Evolutionary conservation across 495 filamentous ascomycete genomes (phyloP).

Genomic region (Daldinia grandis): DNA sequence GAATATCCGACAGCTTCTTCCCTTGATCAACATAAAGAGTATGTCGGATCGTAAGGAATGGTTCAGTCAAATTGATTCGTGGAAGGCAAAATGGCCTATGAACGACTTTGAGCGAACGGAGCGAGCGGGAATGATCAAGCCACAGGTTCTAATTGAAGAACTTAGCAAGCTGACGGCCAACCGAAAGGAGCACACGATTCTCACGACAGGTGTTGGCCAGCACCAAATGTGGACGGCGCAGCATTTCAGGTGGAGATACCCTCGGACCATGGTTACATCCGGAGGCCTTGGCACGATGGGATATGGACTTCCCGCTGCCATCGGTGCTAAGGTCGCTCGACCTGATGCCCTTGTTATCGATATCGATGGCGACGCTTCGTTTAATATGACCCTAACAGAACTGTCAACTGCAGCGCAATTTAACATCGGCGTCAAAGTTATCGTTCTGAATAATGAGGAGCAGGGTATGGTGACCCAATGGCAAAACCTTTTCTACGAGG

Average conservation of each 20-base stretch:
- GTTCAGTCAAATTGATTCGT: slow-evolving; percentile 86
- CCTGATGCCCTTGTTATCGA: slow-evolving; percentile 89
- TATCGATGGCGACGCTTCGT: slow-evolving; percentile 96
- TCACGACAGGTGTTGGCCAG: slow-evolving; percentile 91
- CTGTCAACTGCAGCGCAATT: slow-evolving; percentile 90
- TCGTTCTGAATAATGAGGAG: slow-evolving; percentile 95
- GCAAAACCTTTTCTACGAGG: slow-evolving; percentile 92
- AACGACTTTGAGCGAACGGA: slow-evolving; percentile 75
- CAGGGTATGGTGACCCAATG: slow-evolving; percentile 98
- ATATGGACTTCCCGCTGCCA: slow-evolving; percentile 89
- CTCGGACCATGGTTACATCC: slow-evolving; percentile 88
- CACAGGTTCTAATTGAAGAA: slow-evolving; percentile 84
- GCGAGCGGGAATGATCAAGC: slow-evolving; percentile 79
- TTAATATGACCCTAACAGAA: slow-evolving; percentile 94
- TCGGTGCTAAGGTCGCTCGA: slow-evolving; percentile 90
- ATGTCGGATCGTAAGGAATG: slow-evolving; percentile 77
- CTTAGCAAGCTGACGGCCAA: slow-evolving; percentile 76
- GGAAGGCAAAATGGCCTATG: slow-evolving; percentile 87
- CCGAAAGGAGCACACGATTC: slow-evolving; percentile 81
- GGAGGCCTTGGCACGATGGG: slow-evolving; percentile 97
- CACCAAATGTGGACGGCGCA: slow-evolving; percentile 99
- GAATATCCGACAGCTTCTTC: slow-evolving; percentile 79
- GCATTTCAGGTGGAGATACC: slow-evolving; percentile 89
- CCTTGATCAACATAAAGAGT: slow-evolving; percentile 64
- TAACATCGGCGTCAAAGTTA: slow-evolving; percentile 90